Evolutionary conservation across 2,329 filamentous ascomycete species (phyloP).

Genomic region (Microdochium nivale): DNA sequence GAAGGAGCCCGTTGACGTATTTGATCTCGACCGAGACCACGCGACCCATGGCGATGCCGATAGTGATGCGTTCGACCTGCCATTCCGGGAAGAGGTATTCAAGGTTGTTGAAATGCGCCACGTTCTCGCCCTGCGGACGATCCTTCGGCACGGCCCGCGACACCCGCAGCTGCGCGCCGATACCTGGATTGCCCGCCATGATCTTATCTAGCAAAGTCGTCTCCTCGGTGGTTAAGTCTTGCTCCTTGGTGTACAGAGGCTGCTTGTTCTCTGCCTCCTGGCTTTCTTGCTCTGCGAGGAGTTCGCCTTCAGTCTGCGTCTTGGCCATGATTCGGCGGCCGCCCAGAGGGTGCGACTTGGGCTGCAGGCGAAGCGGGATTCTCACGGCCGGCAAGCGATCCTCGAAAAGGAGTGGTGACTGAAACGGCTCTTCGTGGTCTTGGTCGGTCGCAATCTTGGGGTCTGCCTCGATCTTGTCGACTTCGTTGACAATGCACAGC

Average conservation of each 20-base stretch:
- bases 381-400: not conserved
- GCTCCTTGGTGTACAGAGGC: not conserved
- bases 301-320: not conserved
- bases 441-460: not conserved
- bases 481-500: not conserved
- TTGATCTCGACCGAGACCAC: not conserved
- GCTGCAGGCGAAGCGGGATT: not conserved
- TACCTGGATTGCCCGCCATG: no score
- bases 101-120: not conserved
- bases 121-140: not conserved
- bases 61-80: not conserved
- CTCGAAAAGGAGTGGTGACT: not conserved
- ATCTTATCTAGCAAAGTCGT: not conserved
- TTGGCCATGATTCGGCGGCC: not conserved
- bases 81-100: not conserved
- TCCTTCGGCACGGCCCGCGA: not conserved
- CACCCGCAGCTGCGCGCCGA: not conserved
- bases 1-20: not conserved
- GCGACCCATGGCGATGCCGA: not conserved
- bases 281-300: not conserved
- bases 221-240: not conserved
- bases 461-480: not conserved
- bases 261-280: not conserved
- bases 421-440: not conserved
- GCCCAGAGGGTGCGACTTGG: not conserved